Percentiles rank a stretch among this genome's conserved stretches.
These are phyloP conservation scores for Acorus gramineus DNA, from an alignment of 106 monocot species.

Conservation along the genomic window DNA sequence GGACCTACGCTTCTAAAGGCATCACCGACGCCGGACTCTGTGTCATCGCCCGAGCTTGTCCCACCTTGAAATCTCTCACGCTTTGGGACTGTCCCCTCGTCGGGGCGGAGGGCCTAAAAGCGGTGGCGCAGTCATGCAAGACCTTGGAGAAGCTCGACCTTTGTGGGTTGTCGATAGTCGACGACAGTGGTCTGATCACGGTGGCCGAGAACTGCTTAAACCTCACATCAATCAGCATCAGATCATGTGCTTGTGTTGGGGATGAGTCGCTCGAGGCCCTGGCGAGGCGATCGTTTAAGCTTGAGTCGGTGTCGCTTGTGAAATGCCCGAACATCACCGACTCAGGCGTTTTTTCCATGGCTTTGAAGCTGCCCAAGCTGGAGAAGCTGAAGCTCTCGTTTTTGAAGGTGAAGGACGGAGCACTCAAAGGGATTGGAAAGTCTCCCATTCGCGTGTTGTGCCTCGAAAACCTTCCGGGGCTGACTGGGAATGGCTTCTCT, in stretches of 20 bases:
- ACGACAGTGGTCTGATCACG: conserved; percentile 4
- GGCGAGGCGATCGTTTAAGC: conserved; percentile 2
- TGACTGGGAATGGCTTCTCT: conserved; percentile 3
- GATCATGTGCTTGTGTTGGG: conserved; percentile 6
- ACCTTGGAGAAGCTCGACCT: conserved; percentile 3
- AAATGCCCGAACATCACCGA: conserved; percentile 14
- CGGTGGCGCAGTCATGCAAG: conserved; percentile 2
- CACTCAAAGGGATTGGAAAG: conserved; percentile 9
- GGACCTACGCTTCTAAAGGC: background rate
- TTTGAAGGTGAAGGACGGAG: conserved; percentile 7
- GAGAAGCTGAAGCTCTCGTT: conserved; percentile 4
- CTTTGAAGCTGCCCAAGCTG: conserved; percentile 8
- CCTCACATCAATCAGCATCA: conserved; percentile 8
- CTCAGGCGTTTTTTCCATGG: conserved; percentile 7
- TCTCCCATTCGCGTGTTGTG: background rate
- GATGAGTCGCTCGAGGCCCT: conserved; percentile 12
- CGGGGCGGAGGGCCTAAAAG: conserved; percentile 3
- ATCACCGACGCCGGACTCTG: conserved; percentile 15
- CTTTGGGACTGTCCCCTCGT: conserved; percentile 10
- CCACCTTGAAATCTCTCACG: background rate
- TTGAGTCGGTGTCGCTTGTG: conserved; percentile 10
- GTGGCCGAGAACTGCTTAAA: conserved; percentile 15
- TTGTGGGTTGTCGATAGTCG: background rate
- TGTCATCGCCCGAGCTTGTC: conserved; percentile 1
- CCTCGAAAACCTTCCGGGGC: conserved; percentile 10